Evolutionary conservation across 345 rosid species (phyloP), one percentile per base, ranked within the genome.

Genomic region (Brassica incana): DNA sequence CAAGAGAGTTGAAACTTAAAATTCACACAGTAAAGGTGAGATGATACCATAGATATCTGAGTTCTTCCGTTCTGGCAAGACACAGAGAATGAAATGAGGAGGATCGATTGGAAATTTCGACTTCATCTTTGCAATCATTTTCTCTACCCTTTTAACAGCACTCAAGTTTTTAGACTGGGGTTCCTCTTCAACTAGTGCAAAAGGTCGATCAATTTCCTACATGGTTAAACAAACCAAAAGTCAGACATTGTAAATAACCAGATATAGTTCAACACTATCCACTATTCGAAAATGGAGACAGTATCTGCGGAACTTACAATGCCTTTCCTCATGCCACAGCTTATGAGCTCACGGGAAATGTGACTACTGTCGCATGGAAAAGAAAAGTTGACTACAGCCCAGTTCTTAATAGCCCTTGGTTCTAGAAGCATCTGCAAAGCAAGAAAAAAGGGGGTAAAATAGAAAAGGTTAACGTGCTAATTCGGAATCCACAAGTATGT

Each of bases 351-450:
- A 65, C 91, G 90, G 52, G 90, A 89, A 75, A 95, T 82, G 38
- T 45, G 72, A 78, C 98, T 88, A 11, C 84, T 84, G 84, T 91
- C 94, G 79, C 96, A 93, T 18, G 92, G 92, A 58, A 91, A 94
- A 78, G 97, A 93, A 80, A 95, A 95, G 86, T 93, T 93, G 76
- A 93, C 98, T 29, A 91, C 80, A 72, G 84, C 88, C 99, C 99
- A 95, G 65, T 70, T 78, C 12, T 84, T 86, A 29, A 95, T 83
- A 52, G 54, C 68, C 58, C 18, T 74, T 59, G 94, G 87, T 8
- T 88, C 69, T 35, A 86, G 45, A 82, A 91, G 84, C 32, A 74
- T 86, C 99, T 93, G 86, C 83, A 86, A 66, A 77, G 63, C 35
- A 54, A 75, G 50, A 52, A 52, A n/a, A 8, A 52, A 52, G 58